Evolutionary conservation across 2,329 filamentous ascomycete species (phyloP).

Genomic region (Karstenula rhodostoma): DNA sequence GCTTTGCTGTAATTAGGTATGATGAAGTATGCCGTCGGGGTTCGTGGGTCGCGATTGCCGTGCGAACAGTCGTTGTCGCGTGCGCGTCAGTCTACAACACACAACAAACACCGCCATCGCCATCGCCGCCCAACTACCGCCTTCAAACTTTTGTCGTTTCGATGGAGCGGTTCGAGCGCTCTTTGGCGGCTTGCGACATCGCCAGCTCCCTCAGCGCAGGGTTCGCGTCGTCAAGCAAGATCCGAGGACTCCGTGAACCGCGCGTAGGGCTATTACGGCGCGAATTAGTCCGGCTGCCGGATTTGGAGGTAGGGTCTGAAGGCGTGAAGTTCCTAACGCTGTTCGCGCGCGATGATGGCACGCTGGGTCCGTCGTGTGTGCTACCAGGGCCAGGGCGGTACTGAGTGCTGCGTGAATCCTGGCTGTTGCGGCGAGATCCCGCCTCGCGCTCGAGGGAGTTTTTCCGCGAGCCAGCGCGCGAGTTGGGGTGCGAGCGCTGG

Average conservation of each 20-base stretch:
- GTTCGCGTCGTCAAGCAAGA: slow-evolving; percentile 42
- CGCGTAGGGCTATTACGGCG: slow-evolving; percentile 34
- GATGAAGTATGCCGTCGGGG: background rate
- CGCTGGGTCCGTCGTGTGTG: slow-evolving; percentile 35
- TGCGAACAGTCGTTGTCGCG: slow-evolving; percentile 2
- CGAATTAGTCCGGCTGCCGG: slow-evolving; percentile 34
- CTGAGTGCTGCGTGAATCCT: slow-evolving; percentile 42
- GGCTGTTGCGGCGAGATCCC: slow-evolving; percentile 25
- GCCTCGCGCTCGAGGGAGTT: slow-evolving; percentile 33
- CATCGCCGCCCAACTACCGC: background rate
- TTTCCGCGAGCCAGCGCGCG: slow-evolving; percentile 26
- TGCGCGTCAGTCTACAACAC: background rate
- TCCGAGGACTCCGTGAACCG: slow-evolving; percentile 35
- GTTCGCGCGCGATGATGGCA: slow-evolving; percentile 37
- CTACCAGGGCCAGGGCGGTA: slow-evolving; percentile 35
- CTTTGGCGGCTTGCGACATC: slow-evolving; percentile 34
- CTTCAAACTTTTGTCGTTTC: background rate
- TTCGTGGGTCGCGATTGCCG: background rate
- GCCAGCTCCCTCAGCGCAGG: slow-evolving; percentile 37
- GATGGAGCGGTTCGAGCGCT: slow-evolving; percentile 7
- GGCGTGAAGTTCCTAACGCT: slow-evolving; percentile 35
- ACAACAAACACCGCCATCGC: background rate
- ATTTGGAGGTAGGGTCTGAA: slow-evolving; percentile 29
- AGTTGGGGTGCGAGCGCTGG: slow-evolving; percentile 25
- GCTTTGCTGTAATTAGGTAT: background rate